Conservation (phyloP, 78 protist genomes). For the Blattamonas nauphoetae region DNA sequence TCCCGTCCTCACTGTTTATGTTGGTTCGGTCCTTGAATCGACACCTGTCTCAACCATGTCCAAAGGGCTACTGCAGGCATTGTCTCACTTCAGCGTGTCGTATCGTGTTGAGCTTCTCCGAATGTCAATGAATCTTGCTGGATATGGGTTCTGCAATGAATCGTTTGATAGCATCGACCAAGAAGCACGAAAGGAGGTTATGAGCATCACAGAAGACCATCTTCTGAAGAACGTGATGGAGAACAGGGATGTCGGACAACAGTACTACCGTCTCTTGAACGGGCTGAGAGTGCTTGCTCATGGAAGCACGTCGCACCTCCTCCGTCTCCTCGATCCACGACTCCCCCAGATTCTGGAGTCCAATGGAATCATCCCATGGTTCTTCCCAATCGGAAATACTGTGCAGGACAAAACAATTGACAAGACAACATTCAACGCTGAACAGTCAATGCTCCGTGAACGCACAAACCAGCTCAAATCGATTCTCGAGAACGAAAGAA, state of each 20-base stretch:
- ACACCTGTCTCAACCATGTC: no score
- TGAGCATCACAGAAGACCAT: neutral
- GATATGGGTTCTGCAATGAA: neutral
- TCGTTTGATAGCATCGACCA: neutral
- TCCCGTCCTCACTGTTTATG: no score
- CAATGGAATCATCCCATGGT: no score
- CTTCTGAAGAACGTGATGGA: neutral
- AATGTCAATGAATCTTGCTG: neutral
- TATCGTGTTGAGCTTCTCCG: neutral
- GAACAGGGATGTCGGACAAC: neutral
- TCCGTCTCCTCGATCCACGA: neutral
- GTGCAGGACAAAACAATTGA: no score
- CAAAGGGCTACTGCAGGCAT: neutral
- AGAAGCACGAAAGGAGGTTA: neutral
- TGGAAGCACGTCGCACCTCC: neutral
- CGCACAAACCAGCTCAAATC: no score
- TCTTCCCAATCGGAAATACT: no score
- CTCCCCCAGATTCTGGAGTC: neutral
- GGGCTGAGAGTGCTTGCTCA: neutral
- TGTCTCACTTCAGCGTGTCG: neutral
- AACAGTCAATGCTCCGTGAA: no score
- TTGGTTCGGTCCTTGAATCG: no score
- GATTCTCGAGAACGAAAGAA: no score
- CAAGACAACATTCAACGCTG: no score
- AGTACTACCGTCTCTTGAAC: neutral